Base-by-base conservation (phyloP, 208 protist species). In the Crithidia bombi region DNA sequence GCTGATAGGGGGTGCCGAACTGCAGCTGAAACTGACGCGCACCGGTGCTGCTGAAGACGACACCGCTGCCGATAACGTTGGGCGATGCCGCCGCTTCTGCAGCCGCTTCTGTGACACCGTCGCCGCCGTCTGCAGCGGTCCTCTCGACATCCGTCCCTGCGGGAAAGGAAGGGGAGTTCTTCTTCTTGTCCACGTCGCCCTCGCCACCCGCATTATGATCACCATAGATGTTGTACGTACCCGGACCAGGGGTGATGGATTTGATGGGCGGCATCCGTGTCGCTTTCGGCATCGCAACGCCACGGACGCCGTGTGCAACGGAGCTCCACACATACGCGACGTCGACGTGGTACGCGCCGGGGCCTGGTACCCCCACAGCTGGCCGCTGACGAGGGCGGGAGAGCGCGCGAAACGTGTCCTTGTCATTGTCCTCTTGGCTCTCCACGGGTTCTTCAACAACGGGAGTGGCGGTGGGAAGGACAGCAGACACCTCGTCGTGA, bases 271-370 rank as follows among this genome's bases (percentile, higher is more conserved):
- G 59, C 70, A 82, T 78, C 19, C 77, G 69, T 12, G 71, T 36
- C 14, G 69, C 71, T 23, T 71, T 69, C 12, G 69, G n/a, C 25
- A 82, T 73, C 38, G 65, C 65, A 0, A 58, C 23, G 5, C 71
- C 77, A 19, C 70, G 70, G n/a, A 65, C 49, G 4, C 50, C 56
- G 33, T 50, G 47, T 32, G 63, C 63, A 3, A 26, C n/a, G 26
- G 81, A 82, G 59, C 61, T 74, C 25, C 33, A 52, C 21, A 72
- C 63, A 63, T 78, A 87, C 38, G 81, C 77, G 19, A 64, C 64
- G 26, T 73, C 58, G n/a, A 86, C 68, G 32, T 90, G 74, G 68
- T 90, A 92, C 30, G 81, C 77, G 21, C 87, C 87, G 12, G 87
- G 87, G 9, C 87, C 81, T n/a, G 87, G 87, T 30, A 65, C 54